A percentile compares a stretch with the other conserved stretches of the same genome.
These are phyloP conservation scores for Aureobasidium vineae DNA, from an alignment of 2,329 filamentous ascomycete genomes.

Conservation along the genomic window DNA sequence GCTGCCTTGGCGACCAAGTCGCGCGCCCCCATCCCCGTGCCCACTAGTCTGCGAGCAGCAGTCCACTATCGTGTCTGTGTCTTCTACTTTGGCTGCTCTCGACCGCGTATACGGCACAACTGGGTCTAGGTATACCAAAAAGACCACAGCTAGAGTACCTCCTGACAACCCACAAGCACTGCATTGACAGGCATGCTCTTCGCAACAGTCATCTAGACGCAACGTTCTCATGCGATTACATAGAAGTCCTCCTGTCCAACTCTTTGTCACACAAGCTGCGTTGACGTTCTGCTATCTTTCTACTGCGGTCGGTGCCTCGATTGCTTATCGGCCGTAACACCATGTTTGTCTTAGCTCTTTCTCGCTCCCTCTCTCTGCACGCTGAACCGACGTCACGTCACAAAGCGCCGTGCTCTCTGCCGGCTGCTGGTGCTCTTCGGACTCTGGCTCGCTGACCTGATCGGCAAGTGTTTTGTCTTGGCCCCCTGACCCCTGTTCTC, in stretches of 20 bases:
- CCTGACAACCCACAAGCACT: neutral
- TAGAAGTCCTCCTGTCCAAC: neutral
- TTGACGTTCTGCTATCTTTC: slow-evolving; percentile 16
- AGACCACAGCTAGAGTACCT: neutral
- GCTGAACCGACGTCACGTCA: slow-evolving; percentile 16
- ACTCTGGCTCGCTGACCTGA: slow-evolving; percentile 20
- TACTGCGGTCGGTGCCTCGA: slow-evolving; percentile 6
- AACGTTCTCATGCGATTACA: neutral
- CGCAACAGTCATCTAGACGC: neutral
- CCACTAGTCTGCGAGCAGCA: slow-evolving; percentile 9
- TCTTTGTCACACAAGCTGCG: slow-evolving; percentile 17
- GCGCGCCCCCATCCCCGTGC: slow-evolving; percentile 6
- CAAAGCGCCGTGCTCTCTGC: slow-evolving; percentile 4
- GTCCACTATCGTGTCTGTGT: neutral
- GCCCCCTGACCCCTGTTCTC: slow-evolving; percentile 26
- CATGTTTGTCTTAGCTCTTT: neutral
- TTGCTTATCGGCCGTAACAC: slow-evolving; percentile 16
- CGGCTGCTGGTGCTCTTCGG: slow-evolving; percentile 3
- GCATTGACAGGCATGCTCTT: neutral
- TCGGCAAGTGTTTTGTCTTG: slow-evolving; percentile 24
- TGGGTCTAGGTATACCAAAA: neutral
- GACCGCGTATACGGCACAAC: slow-evolving; percentile 9
- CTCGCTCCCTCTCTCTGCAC: neutral
- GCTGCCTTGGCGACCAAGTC: slow-evolving; percentile 23
- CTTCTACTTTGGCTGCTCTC: slow-evolving; percentile 1